Evolutionary conservation across 2,329 filamentous ascomycete species (phyloP), one percentile per base, ranked within the genome.

Genomic region (Apiospora malaysiana): DNA sequence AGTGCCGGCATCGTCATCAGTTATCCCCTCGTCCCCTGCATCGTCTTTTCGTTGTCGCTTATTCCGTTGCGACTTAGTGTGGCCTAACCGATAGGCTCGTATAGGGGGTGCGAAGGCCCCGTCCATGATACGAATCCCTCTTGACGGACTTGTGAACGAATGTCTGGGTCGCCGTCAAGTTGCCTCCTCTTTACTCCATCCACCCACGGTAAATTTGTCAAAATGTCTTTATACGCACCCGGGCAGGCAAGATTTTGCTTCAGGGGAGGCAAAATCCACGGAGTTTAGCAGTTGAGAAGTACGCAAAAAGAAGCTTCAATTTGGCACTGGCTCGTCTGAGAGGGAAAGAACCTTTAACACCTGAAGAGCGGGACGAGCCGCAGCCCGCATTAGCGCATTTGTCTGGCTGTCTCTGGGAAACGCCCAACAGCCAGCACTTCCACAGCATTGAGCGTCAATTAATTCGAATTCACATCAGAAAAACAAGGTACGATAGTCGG

Each of bases 11-110:
- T 46, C 74, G 21, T 56, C 45, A 37, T 43, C 47, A n/a, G 7
- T 25, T 14, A 51, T 4, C 27, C 21, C 43, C 8, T 40, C 10
- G 25, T 65, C n/a, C 47, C 21, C 4, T 66, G 69, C 46, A 69
- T 21, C 47, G 56, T 12, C 32, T 5, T 78, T 73, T 71, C 81
- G 79, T 72, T 79, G 82, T 69, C 81, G 81, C 70, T 83, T 85
- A 66, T 77, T 75, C 66, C 76, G 73, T 32, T 66, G 66, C 66
- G 71, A 18, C 72, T 59, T 47, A 56, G 75, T 73, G 69, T 75
- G 70, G 40, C 78, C 77, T 16, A 77, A 71, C 66, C 74, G 76
- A 71, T 78, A 77, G 68, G 66, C 68, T 0, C 78, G 76, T 25
- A 80, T 71, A 7, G 79, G 73, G 51, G 79, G 74, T 2, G 79